Evolutionary conservation across 805 yeast genomes (phyloP).

Genomic region (Blastobotrys peoriensis): DNA sequence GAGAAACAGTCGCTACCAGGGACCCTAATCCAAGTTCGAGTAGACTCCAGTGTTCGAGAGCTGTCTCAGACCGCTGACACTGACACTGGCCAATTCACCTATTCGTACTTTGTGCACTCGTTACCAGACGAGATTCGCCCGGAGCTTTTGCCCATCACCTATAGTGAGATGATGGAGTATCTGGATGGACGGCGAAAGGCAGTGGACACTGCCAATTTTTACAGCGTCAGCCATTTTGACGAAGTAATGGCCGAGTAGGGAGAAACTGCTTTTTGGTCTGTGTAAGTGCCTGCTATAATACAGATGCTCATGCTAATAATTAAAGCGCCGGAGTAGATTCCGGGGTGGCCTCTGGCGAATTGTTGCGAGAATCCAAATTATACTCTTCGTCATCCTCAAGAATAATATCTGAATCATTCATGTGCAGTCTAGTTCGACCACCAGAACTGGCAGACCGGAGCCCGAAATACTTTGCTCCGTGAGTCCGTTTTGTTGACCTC

Average conservation of each 20-base stretch:
- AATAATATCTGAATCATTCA: not conserved
- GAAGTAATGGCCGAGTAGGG: not conserved
- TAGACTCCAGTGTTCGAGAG: slow-evolving; percentile 70
- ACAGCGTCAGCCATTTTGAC: slow-evolving; percentile 35
- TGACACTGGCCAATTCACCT: slow-evolving; percentile 82
- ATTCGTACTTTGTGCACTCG: slow-evolving; percentile 65
- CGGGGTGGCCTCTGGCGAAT: too few species aligned
- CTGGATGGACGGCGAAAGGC: slow-evolving; percentile 90
- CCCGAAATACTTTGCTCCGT: not conserved
- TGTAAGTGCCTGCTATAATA: too few species aligned
- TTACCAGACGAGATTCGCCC: slow-evolving; percentile 43
- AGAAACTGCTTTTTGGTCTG: too few species aligned
- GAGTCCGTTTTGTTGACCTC: slow-evolving; percentile 11
- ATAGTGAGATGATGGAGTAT: slow-evolving; percentile 87
- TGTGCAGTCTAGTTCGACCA: not conserved
- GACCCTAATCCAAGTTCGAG: slow-evolving; percentile 82
- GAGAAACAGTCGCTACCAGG: slow-evolving; percentile 37
- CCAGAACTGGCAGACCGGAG: not conserved
- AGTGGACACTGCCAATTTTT: slow-evolving; percentile 68
- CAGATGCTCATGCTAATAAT: too few species aligned
- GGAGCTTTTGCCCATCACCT: slow-evolving; percentile 79
- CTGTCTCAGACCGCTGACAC: slow-evolving; percentile 55
- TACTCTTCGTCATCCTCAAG: not conserved
- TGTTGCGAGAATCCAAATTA: not conserved
- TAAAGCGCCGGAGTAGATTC: too few species aligned